Base-by-base conservation (phyloP, 495 filamentous ascomycete species). In the Letharia columbiana region DNA sequence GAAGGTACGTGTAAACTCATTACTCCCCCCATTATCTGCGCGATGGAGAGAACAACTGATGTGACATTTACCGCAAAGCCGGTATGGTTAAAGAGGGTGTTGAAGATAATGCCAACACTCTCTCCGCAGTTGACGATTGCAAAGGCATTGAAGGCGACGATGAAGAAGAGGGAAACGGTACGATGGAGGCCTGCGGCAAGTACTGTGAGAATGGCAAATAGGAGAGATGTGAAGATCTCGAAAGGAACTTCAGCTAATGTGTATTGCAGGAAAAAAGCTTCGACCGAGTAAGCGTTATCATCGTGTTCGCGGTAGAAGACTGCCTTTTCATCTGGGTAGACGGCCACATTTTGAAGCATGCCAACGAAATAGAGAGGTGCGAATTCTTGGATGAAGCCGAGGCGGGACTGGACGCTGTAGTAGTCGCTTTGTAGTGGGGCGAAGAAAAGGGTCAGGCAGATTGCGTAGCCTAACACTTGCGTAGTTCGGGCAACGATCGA, bases 91-190 rank as follows among this genome's bases (percentile, higher is more conserved):
- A 91, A 88, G 10, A 91, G 76, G 1, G 89, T 91, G 71, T 88
- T 89, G 76, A 91, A 90, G 75, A 90, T 84, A 68, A 91, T 91
- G 0, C 89, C 89, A n/a, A 91, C 69, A 54, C 83, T 87, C 76
- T 91, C 89, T 5, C 89, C 89, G 67, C 85, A 89, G 60, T 75
- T 85, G 47, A 89, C 88, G 56, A 91, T 84, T 65, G 84, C 86
- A 69, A 91, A 90, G 60, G 82, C 82, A 73, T 87, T 87, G 73
- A 86, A 87, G 1, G 84, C 76, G 47, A 83, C 74, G 62, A 89
- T 80, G 69, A 90, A 87, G 74, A 87, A 88, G 73, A 89, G 80
- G 42, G 78, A 70, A 0, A 76, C 77, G 0, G 80, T 88, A 39
- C 85, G 81, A 11, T 84, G 80, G 40, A 91, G 78, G 5, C 87